Evolutionary conservation across 192 early-diverging fungal species (phyloP).

Genomic region (Jimgerdemannia lactiflua): DNA sequence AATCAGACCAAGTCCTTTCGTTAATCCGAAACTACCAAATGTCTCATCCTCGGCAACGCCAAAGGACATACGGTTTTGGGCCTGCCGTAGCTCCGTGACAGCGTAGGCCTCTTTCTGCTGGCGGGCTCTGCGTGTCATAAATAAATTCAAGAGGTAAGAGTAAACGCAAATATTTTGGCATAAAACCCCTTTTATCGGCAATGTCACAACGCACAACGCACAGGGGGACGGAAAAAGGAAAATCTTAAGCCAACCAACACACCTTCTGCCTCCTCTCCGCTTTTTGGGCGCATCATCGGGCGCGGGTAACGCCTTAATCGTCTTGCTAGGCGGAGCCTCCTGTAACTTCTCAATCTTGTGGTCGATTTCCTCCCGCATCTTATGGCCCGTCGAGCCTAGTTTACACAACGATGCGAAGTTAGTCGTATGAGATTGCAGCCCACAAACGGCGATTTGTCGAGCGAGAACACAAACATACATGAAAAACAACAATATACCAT

Average conservation of each 20-base stretch:
- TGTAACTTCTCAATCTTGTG: constrained; percentile 83
- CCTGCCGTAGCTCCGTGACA: constrained; percentile 84
- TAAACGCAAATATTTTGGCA: background rate
- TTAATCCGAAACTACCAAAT: constrained; percentile 75
- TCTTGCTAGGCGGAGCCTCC: constrained; percentile 83
- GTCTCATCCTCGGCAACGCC: constrained; percentile 86
- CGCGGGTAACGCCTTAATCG: constrained; percentile 85
- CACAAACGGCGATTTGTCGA: too few species aligned
- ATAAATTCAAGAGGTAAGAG: background rate
- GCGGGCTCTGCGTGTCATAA: constrained; percentile 52
- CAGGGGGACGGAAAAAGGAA: background rate
- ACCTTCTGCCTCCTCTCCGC: constrained; percentile 83
- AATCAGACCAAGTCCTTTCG: constrained; percentile 87
- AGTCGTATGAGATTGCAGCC: too few species aligned
- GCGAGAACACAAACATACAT: background rate
- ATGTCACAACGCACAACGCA: background rate
- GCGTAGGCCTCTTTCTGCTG: constrained; percentile 80
- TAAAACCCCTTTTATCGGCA: background rate
- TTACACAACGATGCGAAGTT: background rate
- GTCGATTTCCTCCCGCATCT: constrained; percentile 77
- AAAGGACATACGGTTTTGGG: constrained; percentile 90
- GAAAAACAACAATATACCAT: constrained; percentile 43
- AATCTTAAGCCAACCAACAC: background rate
- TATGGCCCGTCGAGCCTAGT: constrained; percentile 42
- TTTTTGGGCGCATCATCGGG: constrained; percentile 92